A percentile compares a stretch with the other conserved stretches of the same genome.
Conservation (phyloP, 2,329 filamentous ascomycete genomes). For the Daldinia eschscholtzii region DNA sequence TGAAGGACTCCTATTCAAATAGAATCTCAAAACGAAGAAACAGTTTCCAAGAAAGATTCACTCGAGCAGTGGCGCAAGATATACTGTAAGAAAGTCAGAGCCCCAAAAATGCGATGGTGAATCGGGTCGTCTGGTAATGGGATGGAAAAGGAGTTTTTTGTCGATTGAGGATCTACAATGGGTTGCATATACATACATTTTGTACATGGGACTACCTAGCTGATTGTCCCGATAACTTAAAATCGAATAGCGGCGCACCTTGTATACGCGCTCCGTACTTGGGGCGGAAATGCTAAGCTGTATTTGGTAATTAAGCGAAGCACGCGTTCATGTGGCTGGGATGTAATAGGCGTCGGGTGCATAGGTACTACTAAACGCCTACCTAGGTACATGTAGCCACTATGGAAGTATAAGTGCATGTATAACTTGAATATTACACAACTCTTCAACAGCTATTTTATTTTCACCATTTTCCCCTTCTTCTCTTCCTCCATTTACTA, state of each 20-base stretch:
- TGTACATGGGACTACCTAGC: conserved; percentile 11
- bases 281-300: conserved; percentile 25
- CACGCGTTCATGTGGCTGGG: conserved; percentile 30
- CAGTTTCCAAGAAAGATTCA: conserved; percentile 18
- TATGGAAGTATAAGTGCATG: not conserved
- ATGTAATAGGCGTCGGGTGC: not conserved
- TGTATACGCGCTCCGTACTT: conserved; percentile 28
- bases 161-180: conserved; percentile 29
- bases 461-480: not conserved
- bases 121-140: conserved; percentile 22
- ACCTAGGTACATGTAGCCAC: too few relatives aligned
- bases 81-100: conserved; percentile 13
- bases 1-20: conserved; percentile 12
- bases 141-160: conserved; percentile 39
- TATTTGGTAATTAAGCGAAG: conserved; percentile 29
- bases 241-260: conserved; percentile 33
- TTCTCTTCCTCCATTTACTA: not conserved
- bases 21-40: conserved; percentile 7
- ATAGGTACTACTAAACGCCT: too few relatives aligned
- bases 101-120: conserved; percentile 28
- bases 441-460: not conserved
- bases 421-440: not conserved
- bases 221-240: conserved; percentile 22
- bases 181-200: conserved; percentile 8
- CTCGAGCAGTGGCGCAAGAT: conserved; percentile 18